Evolutionary conservation across 2,329 filamentous ascomycete species (phyloP), one percentile per base, ranked within the genome.

Genomic region (Grosmannia clavigera): DNA sequence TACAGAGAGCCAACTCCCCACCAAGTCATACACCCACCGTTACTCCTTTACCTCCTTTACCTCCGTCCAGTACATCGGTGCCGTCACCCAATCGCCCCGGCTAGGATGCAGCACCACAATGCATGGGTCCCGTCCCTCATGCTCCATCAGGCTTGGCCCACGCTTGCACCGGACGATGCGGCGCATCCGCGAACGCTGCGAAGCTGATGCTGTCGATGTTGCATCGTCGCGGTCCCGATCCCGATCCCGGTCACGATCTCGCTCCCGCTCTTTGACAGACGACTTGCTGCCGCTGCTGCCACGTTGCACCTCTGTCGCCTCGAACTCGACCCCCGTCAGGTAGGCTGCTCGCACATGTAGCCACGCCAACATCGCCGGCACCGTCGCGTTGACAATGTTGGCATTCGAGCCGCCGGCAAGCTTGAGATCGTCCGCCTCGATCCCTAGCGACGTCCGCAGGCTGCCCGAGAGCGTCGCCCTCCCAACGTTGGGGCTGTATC

Each of bases 341-440:
- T 64, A 65, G 2, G 64, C 61, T 0, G 64, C 59, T 43, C 61
- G 59, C n/a, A 62, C 58, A 60, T 66, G 64, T 58, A 66, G 62
- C 64, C 64, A 66, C n/a, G 61, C 64, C 11, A 66, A n/a, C 63
- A 66, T 65, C 46, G 64, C 62, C 16, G 64, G 63, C 29, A 66
- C 25, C 2, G 64, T 62, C 16, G 64, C 64, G 33, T 58, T 57
- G 27, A 65, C 61, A 10, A 60, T 56, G 52, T 65, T 65, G 57
- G 64, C 63, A 16, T n/a, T 56, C 19, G 59, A 58, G 53, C 46
- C 58, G n/a, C 58, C n/a, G 1, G 58, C 56, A 16, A 65, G 5
- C 16, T 48, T 33, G 12, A 57, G 43, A 43, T 57, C 43, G 0
- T 48, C 57, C n/a, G 14, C 4, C 27, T 58, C 57, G 9, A 58